Conservation (phyloP, 345 rosid genomes). For the Alliaria petiolata region DNA sequence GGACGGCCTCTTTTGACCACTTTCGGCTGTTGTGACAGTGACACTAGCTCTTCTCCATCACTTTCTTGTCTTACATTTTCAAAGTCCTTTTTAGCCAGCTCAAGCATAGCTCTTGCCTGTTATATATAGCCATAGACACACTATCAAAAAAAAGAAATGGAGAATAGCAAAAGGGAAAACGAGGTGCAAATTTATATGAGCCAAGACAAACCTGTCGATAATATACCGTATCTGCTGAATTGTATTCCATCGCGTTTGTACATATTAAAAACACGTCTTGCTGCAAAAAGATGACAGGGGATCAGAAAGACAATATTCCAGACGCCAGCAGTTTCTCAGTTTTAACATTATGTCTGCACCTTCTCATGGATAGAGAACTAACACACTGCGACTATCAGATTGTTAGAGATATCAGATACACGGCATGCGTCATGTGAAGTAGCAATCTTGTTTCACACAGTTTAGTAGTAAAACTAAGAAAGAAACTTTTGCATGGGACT, state of each 20-base stretch:
- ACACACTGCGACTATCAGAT: neutral
- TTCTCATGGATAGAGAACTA: neutral
- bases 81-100: slow-evolving; percentile 77
- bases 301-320: neutral
- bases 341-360: neutral
- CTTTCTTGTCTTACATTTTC: slow-evolving; percentile 78
- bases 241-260: slow-evolving; percentile 92
- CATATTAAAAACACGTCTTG: slow-evolving; percentile 68
- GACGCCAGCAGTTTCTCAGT: neutral
- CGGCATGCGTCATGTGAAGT: no score
- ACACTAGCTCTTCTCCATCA: slow-evolving; percentile 51
- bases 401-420: neutral
- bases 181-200: neutral
- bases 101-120: slow-evolving; percentile 87
- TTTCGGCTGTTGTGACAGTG: slow-evolving; percentile 46
- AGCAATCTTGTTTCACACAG: no score
- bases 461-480: no score
- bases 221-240: slow-evolving; percentile 76
- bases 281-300: slow-evolving; percentile 37
- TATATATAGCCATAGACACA: neutral
- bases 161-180: neutral
- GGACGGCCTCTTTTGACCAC: slow-evolving; percentile 40
- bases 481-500: neutral
- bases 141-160: neutral
- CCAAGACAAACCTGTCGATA: slow-evolving; percentile 57